Evolutionary conservation across 1,139 yeast genomes (phyloP).

Genomic region (Pichia sp.): DNA sequence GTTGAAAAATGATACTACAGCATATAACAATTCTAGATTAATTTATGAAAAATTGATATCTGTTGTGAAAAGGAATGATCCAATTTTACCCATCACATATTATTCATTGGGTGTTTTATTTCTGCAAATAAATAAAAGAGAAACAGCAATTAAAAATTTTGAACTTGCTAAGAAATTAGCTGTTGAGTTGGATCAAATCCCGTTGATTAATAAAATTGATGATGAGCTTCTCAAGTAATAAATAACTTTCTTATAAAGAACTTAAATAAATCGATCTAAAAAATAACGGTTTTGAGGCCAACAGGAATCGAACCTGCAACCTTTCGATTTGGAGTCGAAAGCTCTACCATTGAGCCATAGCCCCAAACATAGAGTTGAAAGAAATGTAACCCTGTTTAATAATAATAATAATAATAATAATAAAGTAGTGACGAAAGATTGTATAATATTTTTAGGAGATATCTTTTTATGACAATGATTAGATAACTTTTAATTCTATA

Average conservation of each 20-base stretch:
- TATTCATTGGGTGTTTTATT: conserved; percentile 82
- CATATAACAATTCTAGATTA: conserved; percentile 17
- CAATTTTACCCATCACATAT: conserved; percentile 72
- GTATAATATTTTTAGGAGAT: too few relatives aligned
- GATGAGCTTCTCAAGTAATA: conserved; percentile 19
- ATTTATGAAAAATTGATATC: conserved; percentile 20
- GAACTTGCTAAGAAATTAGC: conserved; percentile 71
- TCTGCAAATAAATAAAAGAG: conserved; percentile 50
- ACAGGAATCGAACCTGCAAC: conserved; percentile 47
- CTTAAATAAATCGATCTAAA: neutral
- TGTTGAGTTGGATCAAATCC: conserved; percentile 58
- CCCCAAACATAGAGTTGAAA: too few relatives aligned
- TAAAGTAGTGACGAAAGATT: too few relatives aligned
- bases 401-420: too few relatives aligned
- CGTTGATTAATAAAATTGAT: conserved; percentile 60
- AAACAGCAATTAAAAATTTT: conserved; percentile 54
- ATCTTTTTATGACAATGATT: too few relatives aligned
- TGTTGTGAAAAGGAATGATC: conserved; percentile 26
- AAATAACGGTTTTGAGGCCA: conserved; percentile 32
- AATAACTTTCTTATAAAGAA: neutral
- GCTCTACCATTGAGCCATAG: conserved; percentile 95
- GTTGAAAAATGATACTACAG: conserved; percentile 11
- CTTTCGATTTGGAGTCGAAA: conserved; percentile 69
- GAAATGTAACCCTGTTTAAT: too few relatives aligned
- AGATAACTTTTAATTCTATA: too few relatives aligned